phyloP scores from a whole-genome alignment of 495 filamentous ascomycete species.

The Aeminium ludgeri region DNA sequence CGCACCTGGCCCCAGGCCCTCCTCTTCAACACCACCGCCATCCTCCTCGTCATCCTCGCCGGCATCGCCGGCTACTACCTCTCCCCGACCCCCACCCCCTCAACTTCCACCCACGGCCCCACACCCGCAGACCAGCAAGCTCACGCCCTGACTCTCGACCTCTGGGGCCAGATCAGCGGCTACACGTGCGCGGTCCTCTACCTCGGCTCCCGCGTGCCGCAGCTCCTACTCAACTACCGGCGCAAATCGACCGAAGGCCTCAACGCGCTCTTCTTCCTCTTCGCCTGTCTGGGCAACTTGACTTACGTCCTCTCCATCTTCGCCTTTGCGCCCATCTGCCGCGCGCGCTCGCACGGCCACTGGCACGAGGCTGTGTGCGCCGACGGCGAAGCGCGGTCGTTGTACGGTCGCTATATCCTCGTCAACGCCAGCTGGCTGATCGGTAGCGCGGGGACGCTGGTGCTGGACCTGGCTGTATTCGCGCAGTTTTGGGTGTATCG shows the following conservation, averaged over 20 bases:
- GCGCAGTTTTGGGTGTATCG: conserved; percentile 79
- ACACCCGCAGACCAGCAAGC: conserved; percentile 12
- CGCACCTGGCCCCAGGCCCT: conserved; percentile 24
- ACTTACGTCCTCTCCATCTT: conserved; percentile 88
- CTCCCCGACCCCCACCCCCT: conserved; percentile 27
- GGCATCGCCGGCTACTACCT: conserved; percentile 79
- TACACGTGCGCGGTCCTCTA: conserved; percentile 52
- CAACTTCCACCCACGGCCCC: conserved; percentile 14
- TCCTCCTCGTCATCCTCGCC: conserved; percentile 63
- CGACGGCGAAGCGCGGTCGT: conserved; percentile 34
- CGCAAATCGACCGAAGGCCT: conserved; percentile 73
- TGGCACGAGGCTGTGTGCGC: conserved; percentile 15
- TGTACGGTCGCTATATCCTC: conserved; percentile 65
- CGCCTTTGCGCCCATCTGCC: conserved; percentile 53
- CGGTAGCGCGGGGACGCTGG: conserved; percentile 72
- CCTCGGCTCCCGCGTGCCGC: conserved; percentile 71
- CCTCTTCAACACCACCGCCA: conserved; percentile 51
- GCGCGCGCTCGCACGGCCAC: conserved; percentile 5
- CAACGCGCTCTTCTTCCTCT: conserved; percentile 85
- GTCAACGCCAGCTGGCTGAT: conserved; percentile 82
- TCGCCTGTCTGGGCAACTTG: conserved; percentile 84
- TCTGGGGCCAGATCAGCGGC: conserved; percentile 42
- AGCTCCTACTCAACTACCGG: conserved; percentile 75
- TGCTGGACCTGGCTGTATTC: conserved; percentile 74
- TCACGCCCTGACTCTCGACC: conserved; percentile 41